Evolutionary conservation across 2,329 filamentous ascomycete species (phyloP).

Genomic region (Fusarium anguioides): DNA sequence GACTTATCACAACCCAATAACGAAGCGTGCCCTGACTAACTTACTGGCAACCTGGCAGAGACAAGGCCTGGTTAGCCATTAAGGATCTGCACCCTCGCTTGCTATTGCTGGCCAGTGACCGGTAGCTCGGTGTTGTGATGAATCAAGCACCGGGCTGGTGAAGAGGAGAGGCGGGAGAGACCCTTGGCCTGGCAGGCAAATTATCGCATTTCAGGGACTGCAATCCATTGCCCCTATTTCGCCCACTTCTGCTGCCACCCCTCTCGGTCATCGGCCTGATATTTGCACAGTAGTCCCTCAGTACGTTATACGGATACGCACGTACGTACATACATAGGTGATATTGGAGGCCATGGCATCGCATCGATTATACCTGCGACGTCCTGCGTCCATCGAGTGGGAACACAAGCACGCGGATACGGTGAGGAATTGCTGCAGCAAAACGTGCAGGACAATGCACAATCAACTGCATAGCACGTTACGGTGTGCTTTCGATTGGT

Average conservation of each 20-base stretch:
- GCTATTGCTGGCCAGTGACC: constrained; percentile 6
- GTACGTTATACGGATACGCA: constrained; percentile 5
- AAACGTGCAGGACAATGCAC: constrained; percentile 33
- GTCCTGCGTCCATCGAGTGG: constrained; percentile 9
- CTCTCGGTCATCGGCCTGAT: not conserved
- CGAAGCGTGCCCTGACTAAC: not conserved
- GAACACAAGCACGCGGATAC: constrained; percentile 36
- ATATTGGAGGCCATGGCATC: constrained; percentile 13
- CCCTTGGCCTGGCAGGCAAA: constrained; percentile 33
- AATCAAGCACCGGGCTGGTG: constrained; percentile 21
- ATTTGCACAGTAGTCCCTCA: not conserved
- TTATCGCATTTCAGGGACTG: constrained; percentile 31
- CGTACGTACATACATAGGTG: not conserved
- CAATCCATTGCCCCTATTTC: constrained; percentile 36
- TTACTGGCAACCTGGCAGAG: no score
- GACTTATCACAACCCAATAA: constrained; percentile 9
- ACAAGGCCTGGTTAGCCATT: constrained; percentile 14
- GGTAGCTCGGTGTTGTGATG: constrained; percentile 16
- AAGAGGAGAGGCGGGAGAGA: constrained; percentile 16
- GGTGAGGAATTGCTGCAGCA: constrained; percentile 25
- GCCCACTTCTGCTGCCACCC: constrained; percentile 33
- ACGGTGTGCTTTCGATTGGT: constrained; percentile 38
- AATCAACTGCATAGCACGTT: constrained; percentile 28
- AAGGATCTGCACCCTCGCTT: constrained; percentile 23
- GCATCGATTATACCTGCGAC: constrained; percentile 3